Base-by-base conservation (phyloP, 306 rosid genomes). In the Quercus cerris region DNA sequence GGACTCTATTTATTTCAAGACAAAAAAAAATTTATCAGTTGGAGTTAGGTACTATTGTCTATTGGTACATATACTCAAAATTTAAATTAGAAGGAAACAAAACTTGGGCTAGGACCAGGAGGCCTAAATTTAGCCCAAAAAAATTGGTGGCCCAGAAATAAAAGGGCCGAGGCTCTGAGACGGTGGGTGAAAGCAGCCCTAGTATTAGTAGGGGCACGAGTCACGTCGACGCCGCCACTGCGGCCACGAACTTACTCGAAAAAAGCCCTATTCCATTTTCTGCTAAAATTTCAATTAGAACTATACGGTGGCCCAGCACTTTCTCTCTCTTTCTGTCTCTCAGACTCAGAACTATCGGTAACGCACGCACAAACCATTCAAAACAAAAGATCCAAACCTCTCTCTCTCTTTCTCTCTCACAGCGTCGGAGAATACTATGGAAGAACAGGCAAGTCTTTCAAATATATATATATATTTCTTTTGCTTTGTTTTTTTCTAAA, bases 241-340 rank as follows among this genome's bases (percentile, higher is more conserved):
- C 19, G 20, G 63, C 55, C 56, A 54, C 66, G 52, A 66, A 27
- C 19, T 20, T n/a, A 41, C 46, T 41, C 46, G 46, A 41, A 41
- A 2, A 41, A 18, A 66, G 61, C 80, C 66, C 52, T 67, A 7
- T 73, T 55, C 17, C 54, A 28, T 64, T 5, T 64, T 9, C 25
- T 31, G 38, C 63, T 27, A 35, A 30, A 31, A 4, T 12, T 49
- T 49, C 67, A 56, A 20, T 14, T 44, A 1, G n/a, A 4, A 4
- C 6, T 63, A 69, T 73, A 80, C 81, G 88, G 91, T 81, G 94
- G 90, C 91, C 92, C 94, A 81, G 87, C 92, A 85, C 81, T 82
- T 63, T 83, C 77, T 79, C 74, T 31, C 85, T 73, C 88, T 27
- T 84, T 54, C 62, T 59, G 83, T 89, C 87, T 38, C 10, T 38